Conservation (phyloP, 495 filamentous ascomycete species). For the Penicillium canariense region DNA sequence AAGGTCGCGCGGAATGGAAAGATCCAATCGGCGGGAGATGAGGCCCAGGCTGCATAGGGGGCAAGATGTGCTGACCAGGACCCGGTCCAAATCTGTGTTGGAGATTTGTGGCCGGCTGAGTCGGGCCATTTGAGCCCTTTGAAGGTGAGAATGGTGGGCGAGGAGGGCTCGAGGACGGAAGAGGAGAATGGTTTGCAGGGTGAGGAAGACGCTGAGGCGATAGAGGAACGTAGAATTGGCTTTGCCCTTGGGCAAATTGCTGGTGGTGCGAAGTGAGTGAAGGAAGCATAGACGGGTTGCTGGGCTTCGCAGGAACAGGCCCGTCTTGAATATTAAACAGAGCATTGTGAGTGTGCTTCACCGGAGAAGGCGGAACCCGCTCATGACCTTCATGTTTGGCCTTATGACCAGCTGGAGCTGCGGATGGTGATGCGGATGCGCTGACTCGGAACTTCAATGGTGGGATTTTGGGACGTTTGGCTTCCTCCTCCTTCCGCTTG, state of each 20-base stretch:
- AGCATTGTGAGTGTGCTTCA: conserved; percentile 31
- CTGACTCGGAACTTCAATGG: conserved; percentile 66
- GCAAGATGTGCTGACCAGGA: conserved; percentile 30
- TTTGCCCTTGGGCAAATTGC: neutral
- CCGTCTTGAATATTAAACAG: conserved; percentile 20
- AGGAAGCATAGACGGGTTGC: conserved; percentile 12
- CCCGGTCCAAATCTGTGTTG: conserved; percentile 25
- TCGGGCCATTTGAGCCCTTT: conserved; percentile 32
- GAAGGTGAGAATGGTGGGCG: conserved; percentile 39
- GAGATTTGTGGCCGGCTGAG: conserved; percentile 21
- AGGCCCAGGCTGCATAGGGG: conserved; percentile 31
- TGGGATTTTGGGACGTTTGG: conserved; percentile 63
- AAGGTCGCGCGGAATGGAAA: conserved; percentile 40
- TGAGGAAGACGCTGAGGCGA: conserved; percentile 44
- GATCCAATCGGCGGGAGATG: conserved; percentile 35
- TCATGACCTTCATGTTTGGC: conserved; percentile 26
- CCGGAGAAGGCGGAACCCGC: conserved; percentile 26
- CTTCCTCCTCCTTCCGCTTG: conserved; percentile 61
- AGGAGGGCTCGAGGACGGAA: conserved; percentile 34
- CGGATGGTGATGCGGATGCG: conserved; percentile 48
- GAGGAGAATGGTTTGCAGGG: conserved; percentile 19
- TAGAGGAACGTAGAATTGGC: conserved; percentile 33
- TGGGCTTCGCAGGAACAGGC: conserved; percentile 8
- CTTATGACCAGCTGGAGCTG: conserved; percentile 22
- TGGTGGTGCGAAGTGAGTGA: conserved; percentile 21